Evolutionary conservation across 2,329 filamentous ascomycete species (phyloP), one percentile per base, ranked within the genome.

Genomic region (Microdochium bolleyi): DNA sequence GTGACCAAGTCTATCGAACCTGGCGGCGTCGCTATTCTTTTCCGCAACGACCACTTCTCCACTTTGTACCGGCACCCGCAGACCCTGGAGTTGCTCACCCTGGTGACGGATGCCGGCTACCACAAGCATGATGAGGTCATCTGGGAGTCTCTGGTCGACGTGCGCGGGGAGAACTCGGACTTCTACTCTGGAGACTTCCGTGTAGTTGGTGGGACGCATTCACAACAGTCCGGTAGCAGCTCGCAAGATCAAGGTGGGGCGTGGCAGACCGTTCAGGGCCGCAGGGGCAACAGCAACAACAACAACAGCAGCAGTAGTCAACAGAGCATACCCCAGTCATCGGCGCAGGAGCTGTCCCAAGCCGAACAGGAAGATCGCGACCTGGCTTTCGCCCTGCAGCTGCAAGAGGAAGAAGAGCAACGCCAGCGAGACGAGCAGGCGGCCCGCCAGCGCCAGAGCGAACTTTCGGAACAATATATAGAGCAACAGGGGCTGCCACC

Each of bases 1-100:
- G 84, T 97, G 38, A 79, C 78, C 1, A 80, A 82, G 50, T 84
- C 80, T 5, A 78, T 96, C 53, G 73, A 79, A 13, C 86, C 90
- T 1, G 92, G 91, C 1, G 83, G 87, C 1, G 82, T 96, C 56
- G 89, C 89, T 0, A 97, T 99, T 50, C 71, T 99, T 1, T 99
- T 99, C 73, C 83, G 94, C 24, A 99, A 99, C 62, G 92, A 99
- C 64, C 94, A 99, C 66, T 99, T 99, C 64, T 91, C 90, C 44
- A 97, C 92, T 0, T 69, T 99, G 0, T 96, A 95, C 69, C 89
- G 92, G 55, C 90, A 97, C 61, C 90, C 92, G 0, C 74, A 84
- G 48, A 89, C 85, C 0, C 77, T 83, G 41, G 80, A 88, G 58
- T 77, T 97, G 1, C 81, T 92, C 57, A 90, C 88, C 0, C 73